These are phyloP conservation scores for Amaranthus tricolor DNA, from an alignment of 179 eudicot genomes.

Conservation along the genomic window DNA sequence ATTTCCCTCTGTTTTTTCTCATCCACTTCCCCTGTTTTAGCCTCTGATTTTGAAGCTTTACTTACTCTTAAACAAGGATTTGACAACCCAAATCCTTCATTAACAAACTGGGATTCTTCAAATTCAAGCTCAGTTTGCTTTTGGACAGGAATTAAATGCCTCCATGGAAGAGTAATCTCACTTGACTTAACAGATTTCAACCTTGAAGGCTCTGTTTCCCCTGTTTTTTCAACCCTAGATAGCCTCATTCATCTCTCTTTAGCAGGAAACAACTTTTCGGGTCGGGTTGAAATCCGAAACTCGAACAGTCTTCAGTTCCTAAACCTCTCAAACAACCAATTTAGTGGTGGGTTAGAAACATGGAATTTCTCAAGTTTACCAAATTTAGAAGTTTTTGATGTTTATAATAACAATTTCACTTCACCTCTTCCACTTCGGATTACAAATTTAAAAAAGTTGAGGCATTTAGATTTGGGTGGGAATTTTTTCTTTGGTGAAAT, in stretches of 20 bases:
- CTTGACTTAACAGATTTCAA: slow-evolving; percentile 61
- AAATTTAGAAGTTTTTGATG: slow-evolving; percentile 60
- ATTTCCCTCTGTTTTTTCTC: slow-evolving; percentile 37
- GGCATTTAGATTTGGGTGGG: slow-evolving; percentile 80
- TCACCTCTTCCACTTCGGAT: slow-evolving; percentile 51
- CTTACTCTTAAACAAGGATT: slow-evolving; percentile 59
- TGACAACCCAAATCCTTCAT: slow-evolving; percentile 21
- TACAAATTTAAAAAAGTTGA: slow-evolving; percentile 40
- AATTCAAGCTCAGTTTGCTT: slow-evolving; percentile 66
- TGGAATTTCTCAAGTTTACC: slow-evolving; percentile 50
- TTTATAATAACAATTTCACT: slow-evolving; percentile 71
- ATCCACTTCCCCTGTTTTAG: slow-evolving; percentile 27
- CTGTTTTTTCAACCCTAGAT: slow-evolving; percentile 46
- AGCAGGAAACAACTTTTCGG: slow-evolving; percentile 82
- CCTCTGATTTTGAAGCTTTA: slow-evolving; percentile 60
- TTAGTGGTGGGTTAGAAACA: slow-evolving; percentile 47
- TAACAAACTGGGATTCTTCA: slow-evolving; percentile 52
- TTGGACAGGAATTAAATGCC: slow-evolving; percentile 74
- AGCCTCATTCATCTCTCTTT: slow-evolving; percentile 53
- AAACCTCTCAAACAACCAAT: slow-evolving; percentile 69
- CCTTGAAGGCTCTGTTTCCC: slow-evolving; percentile 64
- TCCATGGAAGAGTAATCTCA: slow-evolving; percentile 53
- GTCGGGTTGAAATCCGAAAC: slow-evolving; percentile 41
- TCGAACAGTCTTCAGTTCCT: slow-evolving; percentile 44
- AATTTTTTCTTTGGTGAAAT: slow-evolving; percentile 68